Evolutionary conservation across 2,329 filamentous ascomycete genomes (phyloP).

Genomic region (Aspergillus ochraceus): DNA sequence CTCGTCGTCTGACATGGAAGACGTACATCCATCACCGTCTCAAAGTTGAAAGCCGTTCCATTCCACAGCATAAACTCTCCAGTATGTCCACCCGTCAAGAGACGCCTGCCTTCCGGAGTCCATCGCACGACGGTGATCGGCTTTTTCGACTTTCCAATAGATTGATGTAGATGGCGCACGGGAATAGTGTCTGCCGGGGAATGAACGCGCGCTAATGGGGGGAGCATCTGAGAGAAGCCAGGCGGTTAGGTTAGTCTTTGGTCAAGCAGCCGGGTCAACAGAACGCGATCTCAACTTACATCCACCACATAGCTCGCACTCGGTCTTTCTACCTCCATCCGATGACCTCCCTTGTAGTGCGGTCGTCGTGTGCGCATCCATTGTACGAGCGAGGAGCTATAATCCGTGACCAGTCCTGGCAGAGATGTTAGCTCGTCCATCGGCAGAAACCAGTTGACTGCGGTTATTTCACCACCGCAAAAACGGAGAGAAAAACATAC

Average conservation of each 20-base stretch:
- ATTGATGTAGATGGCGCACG: constrained; percentile 95
- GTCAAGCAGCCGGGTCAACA: not conserved
- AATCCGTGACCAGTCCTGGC: constrained; percentile 85
- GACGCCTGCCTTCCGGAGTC: constrained; percentile 90
- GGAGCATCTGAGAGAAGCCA: constrained; percentile 67
- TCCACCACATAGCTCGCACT: constrained; percentile 88
- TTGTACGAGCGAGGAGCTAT: constrained; percentile 83
- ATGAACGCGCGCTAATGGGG: constrained; percentile 72
- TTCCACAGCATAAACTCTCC: constrained; percentile 99
- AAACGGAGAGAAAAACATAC: constrained; percentile 27
- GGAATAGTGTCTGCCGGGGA: constrained; percentile 84
- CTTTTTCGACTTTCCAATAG: constrained; percentile 96
- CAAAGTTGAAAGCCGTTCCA: constrained; percentile 97
- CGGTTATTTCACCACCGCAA: not conserved
- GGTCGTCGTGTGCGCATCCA: constrained; percentile 85
- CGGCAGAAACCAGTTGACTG: not conserved
- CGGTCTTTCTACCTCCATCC: constrained; percentile 77
- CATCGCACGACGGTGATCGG: constrained; percentile 95
- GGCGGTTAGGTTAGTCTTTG: constrained; percentile 15
- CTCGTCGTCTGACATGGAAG: constrained; percentile 4
- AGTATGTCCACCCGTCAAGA: constrained; percentile 91
- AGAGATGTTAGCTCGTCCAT: constrained; percentile 17
- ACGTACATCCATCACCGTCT: constrained; percentile 87
- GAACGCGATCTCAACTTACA: constrained; percentile 52
- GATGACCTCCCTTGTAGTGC: constrained; percentile 69